Evolutionary conservation across 768 basidiomycete genomes (phyloP).

Genomic region (Naganishia vaughanmartiniae): DNA sequence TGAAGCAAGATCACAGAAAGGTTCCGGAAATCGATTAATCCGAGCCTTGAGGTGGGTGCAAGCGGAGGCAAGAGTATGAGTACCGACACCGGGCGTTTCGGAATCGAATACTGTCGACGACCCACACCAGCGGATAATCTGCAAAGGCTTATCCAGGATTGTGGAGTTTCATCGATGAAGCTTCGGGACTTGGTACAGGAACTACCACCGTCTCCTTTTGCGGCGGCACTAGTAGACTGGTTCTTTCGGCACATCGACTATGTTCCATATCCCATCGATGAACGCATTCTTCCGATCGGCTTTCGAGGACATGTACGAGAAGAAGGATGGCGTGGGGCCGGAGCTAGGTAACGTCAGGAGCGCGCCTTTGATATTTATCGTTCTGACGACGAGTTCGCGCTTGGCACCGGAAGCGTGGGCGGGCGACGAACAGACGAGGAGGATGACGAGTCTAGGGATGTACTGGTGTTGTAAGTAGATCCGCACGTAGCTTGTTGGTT

Average conservation of each 20-base stretch:
- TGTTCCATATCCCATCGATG: slow-evolving; percentile 87
- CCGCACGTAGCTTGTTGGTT: neutral
- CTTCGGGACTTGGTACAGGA: slow-evolving; percentile 85
- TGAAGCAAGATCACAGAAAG: too few relatives aligned
- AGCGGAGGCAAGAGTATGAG: too few relatives aligned
- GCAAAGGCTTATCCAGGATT: slow-evolving; percentile 82
- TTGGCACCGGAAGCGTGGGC: slow-evolving; percentile 80
- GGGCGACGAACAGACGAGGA: slow-evolving; percentile 70
- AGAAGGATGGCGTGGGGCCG: slow-evolving; percentile 31
- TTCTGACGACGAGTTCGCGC: slow-evolving; percentile 79
- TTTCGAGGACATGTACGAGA: slow-evolving; percentile 62
- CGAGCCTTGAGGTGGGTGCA: too few relatives aligned
- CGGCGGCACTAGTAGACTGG: slow-evolving; percentile 75
- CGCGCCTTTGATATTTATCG: slow-evolving; percentile 86
- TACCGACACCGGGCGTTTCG: too few relatives aligned
- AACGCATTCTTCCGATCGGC: slow-evolving; percentile 73
- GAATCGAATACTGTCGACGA: too few relatives aligned
- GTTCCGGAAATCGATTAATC: too few relatives aligned
- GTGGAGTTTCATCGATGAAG: slow-evolving; percentile 85
- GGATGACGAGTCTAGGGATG: slow-evolving; percentile 79
- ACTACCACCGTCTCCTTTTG: slow-evolving; percentile 71
- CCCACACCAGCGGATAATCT: slow-evolving; percentile 76
- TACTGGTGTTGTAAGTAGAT: slow-evolving; percentile 93
- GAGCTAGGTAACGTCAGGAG: slow-evolving; percentile 32
- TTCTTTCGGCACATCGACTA: slow-evolving; percentile 69